Conservation (phyloP, 2,329 filamentous ascomycete genomes). For the Aureobasidium lini region DNA sequence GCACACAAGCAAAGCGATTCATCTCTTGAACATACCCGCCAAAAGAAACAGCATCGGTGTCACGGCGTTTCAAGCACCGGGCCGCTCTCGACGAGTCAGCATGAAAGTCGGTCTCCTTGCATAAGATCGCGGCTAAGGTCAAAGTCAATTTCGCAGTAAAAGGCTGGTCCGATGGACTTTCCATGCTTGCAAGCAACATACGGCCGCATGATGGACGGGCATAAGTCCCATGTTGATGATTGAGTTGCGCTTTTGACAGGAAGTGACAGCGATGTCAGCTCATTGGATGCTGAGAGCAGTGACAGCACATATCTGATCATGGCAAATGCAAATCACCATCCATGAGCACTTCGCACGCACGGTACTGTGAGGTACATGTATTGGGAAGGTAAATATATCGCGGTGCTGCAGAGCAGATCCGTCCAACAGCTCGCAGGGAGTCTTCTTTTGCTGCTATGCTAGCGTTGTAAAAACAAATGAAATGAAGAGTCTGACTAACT, state of each 20-base stretch:
- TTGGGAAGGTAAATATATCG: not conserved
- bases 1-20: not conserved
- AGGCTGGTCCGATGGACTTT: not conserved
- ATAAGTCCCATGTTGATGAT: too few species aligned
- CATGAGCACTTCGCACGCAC: not conserved
- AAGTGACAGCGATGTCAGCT: too few species aligned
- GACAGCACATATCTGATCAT: not conserved
- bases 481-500: not conserved
- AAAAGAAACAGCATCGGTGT: not conserved
- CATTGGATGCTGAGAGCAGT: too few species aligned
- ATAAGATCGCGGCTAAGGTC: not conserved
- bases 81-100: not conserved
- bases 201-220: not conserved
- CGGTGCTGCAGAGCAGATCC: not conserved
- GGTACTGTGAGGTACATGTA: not conserved
- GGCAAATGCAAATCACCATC: not conserved
- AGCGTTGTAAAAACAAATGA: not conserved
- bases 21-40: not conserved
- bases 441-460: not conserved
- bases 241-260: too few species aligned
- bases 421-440: not conserved
- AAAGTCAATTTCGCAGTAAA: not conserved
- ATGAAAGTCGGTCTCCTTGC: not conserved
- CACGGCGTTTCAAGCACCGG: slow-evolving; percentile 1
- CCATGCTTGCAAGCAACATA: not conserved